Evolutionary conservation across 495 filamentous ascomycete species (phyloP), one percentile per base, ranked within the genome.

Genomic region (Clohesyomyces aquaticus): DNA sequence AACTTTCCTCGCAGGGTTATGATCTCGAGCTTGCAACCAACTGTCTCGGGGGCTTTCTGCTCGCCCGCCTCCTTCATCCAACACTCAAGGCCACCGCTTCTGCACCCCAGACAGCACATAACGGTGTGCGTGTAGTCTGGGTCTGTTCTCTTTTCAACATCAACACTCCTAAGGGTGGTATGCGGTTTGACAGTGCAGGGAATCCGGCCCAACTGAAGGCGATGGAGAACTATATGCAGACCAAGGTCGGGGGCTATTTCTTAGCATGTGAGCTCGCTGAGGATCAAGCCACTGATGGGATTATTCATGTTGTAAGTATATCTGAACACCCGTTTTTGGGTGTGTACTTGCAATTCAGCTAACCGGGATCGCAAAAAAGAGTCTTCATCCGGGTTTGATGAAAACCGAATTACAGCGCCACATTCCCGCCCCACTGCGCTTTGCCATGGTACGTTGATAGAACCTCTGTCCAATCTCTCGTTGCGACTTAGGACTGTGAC

Each of bases 301-400:
- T n/a, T n/a, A n/a, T n/a, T n/a, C n/a, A n/a, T n/a, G n/a, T n/a
- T n/a, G n/a, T n/a, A n/a, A n/a, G n/a, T n/a, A n/a, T n/a, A n/a
- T n/a, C n/a, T n/a, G n/a, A n/a, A n/a, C n/a, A n/a, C n/a, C n/a
- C n/a, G n/a, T n/a, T n/a, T n/a, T n/a, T n/a, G n/a, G n/a, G n/a
- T n/a, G n/a, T n/a, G n/a, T n/a, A n/a, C n/a, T n/a, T n/a, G n/a
- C n/a, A n/a, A n/a, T n/a, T n/a, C n/a, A n/a, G n/a, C n/a, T n/a
- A n/a, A n/a, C n/a, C n/a, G n/a, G n/a, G n/a, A n/a, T n/a, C n/a
- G n/a, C n/a, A n/a, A n/a, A n/a, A n/a, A n/a, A n/a, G n/a, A n/a
- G n/a, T 27, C 49, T 80, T 18, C 75, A 82, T 61, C 80, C 79
- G 8, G 80, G 80, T 42, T 74, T 77, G 29, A 65, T 81, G 45